Conservation (phyloP, 306 rosid genomes). For the Adenanthera pavonina region DNA sequence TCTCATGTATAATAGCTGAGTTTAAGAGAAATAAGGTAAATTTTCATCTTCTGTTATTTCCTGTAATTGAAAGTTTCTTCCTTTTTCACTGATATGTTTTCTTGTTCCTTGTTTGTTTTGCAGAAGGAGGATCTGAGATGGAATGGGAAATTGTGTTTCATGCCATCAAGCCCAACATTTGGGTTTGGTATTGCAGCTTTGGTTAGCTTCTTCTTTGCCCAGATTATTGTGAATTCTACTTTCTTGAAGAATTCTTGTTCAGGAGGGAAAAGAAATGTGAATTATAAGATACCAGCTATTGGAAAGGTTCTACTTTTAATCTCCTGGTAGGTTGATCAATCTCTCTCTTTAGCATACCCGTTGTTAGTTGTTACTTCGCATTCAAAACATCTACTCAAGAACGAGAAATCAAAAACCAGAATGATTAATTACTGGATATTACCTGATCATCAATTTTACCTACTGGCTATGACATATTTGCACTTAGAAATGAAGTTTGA, state of each 20-base stretch:
- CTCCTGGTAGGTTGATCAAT: slow-evolving; percentile 77
- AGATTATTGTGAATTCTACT: slow-evolving; percentile 60
- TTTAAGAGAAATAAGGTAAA: slow-evolving; percentile 68
- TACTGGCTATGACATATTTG: slow-evolving; percentile 25
- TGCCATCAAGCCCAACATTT: slow-evolving; percentile 78
- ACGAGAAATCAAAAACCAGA: slow-evolving; percentile 10
- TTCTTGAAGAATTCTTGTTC: slow-evolving; percentile 50
- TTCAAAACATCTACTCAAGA: slow-evolving; percentile 7
- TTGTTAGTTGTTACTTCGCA: slow-evolving; percentile 36
- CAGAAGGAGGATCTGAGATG: slow-evolving; percentile 70
- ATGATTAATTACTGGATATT: slow-evolving; percentile 23
- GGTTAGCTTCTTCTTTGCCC: slow-evolving; percentile 60
- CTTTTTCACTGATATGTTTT: background rate
- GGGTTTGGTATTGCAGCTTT: slow-evolving; percentile 75
- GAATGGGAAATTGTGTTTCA: slow-evolving; percentile 65
- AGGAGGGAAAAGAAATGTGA: slow-evolving; percentile 48
- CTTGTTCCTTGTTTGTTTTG: slow-evolving; percentile 35
- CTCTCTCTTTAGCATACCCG: slow-evolving; percentile 21
- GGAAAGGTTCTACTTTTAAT: slow-evolving; percentile 57
- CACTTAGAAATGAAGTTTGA: slow-evolving; percentile 1
- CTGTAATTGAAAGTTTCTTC: background rate
- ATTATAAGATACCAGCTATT: slow-evolving; percentile 47
- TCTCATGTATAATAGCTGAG: slow-evolving; percentile 76
- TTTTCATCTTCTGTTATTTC: background rate
- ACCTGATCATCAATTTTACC: slow-evolving; percentile 22